Evolutionary conservation across 352 stramenopile genomes (phyloP).

Genomic region (Pythium pyrilobum): DNA sequence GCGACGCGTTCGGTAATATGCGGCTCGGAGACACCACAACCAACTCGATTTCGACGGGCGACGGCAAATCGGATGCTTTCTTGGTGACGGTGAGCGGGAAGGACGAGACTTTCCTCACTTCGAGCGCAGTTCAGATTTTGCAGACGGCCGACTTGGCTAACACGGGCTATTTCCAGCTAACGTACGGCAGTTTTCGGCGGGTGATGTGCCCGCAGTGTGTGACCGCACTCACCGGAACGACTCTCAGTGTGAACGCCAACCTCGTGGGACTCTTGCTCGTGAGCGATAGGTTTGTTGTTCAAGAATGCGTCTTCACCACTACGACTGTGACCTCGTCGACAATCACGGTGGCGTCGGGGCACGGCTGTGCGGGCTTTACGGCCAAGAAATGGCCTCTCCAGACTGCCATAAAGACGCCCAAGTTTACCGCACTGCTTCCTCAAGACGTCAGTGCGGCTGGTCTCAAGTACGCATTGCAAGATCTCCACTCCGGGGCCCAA

Average conservation of each 20-base stretch:
- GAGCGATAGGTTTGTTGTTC: conserved; percentile 56
- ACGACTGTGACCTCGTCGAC: conserved; percentile 28
- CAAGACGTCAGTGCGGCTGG: conserved; percentile 47
- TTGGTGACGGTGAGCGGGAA: conserved; percentile 73
- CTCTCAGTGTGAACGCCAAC: conserved; percentile 57
- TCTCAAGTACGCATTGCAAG: conserved; percentile 61
- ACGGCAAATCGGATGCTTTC: conserved; percentile 90
- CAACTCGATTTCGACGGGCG: conserved; percentile 62
- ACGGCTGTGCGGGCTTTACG: conserved; percentile 53
- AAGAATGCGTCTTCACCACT: conserved; percentile 68
- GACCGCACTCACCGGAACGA: conserved; percentile 31
- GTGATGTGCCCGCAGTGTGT: conserved; percentile 57
- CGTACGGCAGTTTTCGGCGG: conserved; percentile 53
- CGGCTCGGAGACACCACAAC: conserved; percentile 65
- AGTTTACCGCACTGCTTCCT: conserved; percentile 58
- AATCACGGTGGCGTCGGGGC: conserved; percentile 46
- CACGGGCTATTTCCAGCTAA: conserved; percentile 63
- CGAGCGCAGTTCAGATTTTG: conserved; percentile 84
- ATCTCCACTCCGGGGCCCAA: conserved; percentile 34
- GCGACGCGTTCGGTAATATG: conserved; percentile 94
- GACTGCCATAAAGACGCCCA: conserved; percentile 14
- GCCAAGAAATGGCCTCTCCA: conserved; percentile 39
- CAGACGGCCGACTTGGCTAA: conserved; percentile 20
- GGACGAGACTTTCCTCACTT: conserved; percentile 75
- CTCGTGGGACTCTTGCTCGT: conserved; percentile 51